Percentiles rank a stretch among this genome's conserved stretches.
Evolutionary conservation across 176 grass and related monocot species (phyloP).

Genomic region (Aegilops tauschii): DNA sequence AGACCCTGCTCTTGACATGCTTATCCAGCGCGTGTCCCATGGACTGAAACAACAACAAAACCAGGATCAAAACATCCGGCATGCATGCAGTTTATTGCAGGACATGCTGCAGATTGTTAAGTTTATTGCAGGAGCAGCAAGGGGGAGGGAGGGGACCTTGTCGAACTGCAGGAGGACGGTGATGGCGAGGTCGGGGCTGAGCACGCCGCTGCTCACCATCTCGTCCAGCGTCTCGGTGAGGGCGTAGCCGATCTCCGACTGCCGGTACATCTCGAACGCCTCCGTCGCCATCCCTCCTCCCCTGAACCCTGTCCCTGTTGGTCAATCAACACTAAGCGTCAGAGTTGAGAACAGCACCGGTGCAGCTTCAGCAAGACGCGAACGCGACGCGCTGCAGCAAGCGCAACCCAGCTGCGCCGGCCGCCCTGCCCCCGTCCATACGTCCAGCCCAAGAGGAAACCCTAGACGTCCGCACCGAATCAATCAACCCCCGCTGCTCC

Average conservation of each 20-base stretch:
- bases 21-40: conserved; percentile 72
- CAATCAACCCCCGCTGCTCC: too few relatives aligned
- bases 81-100: not conserved
- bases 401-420: too few relatives aligned
- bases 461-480: too few relatives aligned
- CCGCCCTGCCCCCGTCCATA: too few relatives aligned
- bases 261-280: conserved; percentile 81
- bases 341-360: not conserved
- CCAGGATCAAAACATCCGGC: not conserved
- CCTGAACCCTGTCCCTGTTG: not conserved
- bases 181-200: conserved; percentile 78
- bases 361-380: too few relatives aligned
- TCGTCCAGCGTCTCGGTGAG: conserved; percentile 82
- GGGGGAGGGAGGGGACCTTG: conserved; percentile 43
- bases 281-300: conserved; percentile 35
- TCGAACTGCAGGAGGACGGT: conserved; percentile 90
- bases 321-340: not conserved
- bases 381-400: too few relatives aligned
- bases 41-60: conserved; percentile 33
- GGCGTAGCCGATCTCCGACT: conserved; percentile 68
- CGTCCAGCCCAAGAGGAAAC: too few relatives aligned
- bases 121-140: too few relatives aligned
- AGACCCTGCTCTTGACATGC: conserved; percentile 84
- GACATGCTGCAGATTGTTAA: not conserved
- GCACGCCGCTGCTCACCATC: conserved; percentile 57